Percentiles rank a stretch among this genome's conserved stretches.
These are phyloP conservation scores for Mallotus repandus DNA, from an alignment of 441 rosid species.

Conservation along the genomic window DNA sequence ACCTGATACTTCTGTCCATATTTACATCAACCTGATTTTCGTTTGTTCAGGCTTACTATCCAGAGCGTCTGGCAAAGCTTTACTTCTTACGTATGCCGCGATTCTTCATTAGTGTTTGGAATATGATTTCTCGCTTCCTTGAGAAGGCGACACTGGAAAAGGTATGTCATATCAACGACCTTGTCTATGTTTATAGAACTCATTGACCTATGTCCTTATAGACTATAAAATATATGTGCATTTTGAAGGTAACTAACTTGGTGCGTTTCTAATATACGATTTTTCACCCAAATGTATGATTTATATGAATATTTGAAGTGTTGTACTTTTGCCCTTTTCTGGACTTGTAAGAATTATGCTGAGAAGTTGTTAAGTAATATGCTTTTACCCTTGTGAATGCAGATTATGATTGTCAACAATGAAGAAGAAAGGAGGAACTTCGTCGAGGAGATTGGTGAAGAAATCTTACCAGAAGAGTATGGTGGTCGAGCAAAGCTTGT, in stretches of 20 bases:
- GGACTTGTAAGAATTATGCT: no score
- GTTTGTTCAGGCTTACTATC: conserved; percentile 64
- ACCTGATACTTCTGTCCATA: no score
- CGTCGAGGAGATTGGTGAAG: conserved; percentile 47
- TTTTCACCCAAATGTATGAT: no score
- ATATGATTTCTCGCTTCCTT: conserved; percentile 59
- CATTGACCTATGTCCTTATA: no score
- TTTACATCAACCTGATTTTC: neutral
- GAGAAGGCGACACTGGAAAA: conserved; percentile 77
- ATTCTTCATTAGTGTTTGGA: conserved; percentile 69
- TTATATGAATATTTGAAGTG: no score
- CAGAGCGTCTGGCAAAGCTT: conserved; percentile 69
- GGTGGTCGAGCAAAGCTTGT: conserved; percentile 66
- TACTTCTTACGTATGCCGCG: conserved; percentile 67
- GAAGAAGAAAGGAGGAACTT: conserved; percentile 47
- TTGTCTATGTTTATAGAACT: neutral
- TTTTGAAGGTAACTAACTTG: no score
- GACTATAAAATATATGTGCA: no score
- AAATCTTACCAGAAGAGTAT: conserved; percentile 57
- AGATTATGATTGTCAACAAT: conserved; percentile 34
- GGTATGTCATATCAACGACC: conserved; percentile 32
- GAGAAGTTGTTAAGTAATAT: no score
- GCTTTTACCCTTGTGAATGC: conserved; percentile 13
- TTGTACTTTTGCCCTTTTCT: no score
- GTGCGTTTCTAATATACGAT: no score